Conservation (phyloP, 495 filamentous ascomycete species). For the Annulohypoxylon nitens region DNA sequence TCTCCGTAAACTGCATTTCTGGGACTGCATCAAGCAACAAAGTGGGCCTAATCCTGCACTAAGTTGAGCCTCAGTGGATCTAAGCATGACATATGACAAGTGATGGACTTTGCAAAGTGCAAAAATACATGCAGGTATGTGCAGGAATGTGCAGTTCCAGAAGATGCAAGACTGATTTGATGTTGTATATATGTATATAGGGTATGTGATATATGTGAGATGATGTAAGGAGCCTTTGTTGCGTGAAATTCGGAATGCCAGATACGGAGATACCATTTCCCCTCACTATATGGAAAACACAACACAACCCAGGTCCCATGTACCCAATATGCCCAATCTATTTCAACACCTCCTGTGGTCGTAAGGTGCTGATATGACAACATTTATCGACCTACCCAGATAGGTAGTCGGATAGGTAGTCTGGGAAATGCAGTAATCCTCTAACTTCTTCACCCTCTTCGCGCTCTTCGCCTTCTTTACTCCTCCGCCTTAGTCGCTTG, state of each 20-base stretch:
- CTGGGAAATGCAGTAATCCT: background rate
- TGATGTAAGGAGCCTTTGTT: background rate
- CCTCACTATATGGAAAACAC: constrained; percentile 1
- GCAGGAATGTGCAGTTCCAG: background rate
- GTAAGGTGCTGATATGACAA: constrained; percentile 1
- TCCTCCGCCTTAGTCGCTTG: background rate
- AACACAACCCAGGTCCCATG: background rate
- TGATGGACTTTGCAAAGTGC: background rate
- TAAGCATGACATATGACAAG: background rate
- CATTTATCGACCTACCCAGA: background rate
- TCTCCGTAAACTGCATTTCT: background rate
- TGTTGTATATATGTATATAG: background rate
- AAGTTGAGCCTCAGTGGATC: constrained; percentile 1
- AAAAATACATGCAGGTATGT: background rate
- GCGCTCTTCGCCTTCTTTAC: background rate
- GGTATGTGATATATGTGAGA: background rate
- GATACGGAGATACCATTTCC: constrained; percentile 1
- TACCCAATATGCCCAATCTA: constrained; percentile 2
- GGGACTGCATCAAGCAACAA: background rate
- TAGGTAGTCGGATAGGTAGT: background rate
- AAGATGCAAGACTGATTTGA: background rate
- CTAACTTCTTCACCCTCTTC: background rate
- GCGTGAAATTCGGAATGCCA: background rate
- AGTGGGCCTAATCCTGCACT: background rate
- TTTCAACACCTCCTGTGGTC: background rate